These are phyloP conservation scores for Talaromyces atroroseus DNA, from an alignment of 2,329 filamentous ascomycete species.

Conservation along the genomic window DNA sequence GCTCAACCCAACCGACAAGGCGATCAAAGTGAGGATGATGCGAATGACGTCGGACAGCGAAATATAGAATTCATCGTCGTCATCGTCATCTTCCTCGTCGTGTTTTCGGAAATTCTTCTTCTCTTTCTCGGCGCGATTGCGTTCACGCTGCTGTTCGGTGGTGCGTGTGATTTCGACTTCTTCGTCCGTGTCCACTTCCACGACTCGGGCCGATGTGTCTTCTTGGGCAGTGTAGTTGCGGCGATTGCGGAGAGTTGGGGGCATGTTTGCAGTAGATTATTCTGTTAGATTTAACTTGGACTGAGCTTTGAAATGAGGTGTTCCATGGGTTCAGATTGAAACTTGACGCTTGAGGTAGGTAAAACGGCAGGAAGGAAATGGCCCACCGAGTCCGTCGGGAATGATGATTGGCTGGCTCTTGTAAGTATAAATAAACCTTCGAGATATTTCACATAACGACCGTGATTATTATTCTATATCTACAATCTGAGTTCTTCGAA, in stretches of 20 bases:
- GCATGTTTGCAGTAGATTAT: background rate
- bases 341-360: too few species aligned
- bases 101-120: constrained; percentile 4
- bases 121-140: constrained; percentile 1
- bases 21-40: constrained; percentile 59
- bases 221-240: background rate
- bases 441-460: too few species aligned
- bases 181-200: constrained; percentile 15
- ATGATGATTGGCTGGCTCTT: too few species aligned
- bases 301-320: too few species aligned
- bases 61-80: constrained; percentile 28
- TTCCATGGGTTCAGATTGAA: too few species aligned
- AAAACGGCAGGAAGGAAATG: too few species aligned
- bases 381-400: too few species aligned
- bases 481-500: too few species aligned
- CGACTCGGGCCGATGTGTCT: constrained; percentile 6
- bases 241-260: constrained; percentile 11
- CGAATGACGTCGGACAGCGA: constrained; percentile 61
- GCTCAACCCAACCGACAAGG: constrained; percentile 65
- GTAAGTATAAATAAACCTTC: too few species aligned
- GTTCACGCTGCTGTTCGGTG: constrained; percentile 7
- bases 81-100: constrained; percentile 13
- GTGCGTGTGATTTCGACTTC: constrained; percentile 14
- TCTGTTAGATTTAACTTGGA: background rate
- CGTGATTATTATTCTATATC: background rate